Percentiles rank a stretch among this genome's conserved stretches.
These are phyloP conservation scores for Clonostachys chloroleuca DNA, from an alignment of 2,329 filamentous ascomycete genomes.

Conservation along the genomic window DNA sequence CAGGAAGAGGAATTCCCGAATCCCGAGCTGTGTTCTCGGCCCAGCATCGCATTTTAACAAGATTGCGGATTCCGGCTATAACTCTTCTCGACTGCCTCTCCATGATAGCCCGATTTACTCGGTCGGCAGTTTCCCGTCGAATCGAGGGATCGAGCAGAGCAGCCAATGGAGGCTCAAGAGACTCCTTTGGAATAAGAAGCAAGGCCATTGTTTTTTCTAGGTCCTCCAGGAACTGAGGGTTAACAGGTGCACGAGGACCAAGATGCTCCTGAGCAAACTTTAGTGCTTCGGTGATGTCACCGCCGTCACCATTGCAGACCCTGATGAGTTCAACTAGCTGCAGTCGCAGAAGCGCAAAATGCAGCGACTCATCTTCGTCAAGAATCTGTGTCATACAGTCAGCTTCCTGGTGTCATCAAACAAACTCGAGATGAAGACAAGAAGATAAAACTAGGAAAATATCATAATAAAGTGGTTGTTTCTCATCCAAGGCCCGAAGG, in stretches of 20 bases:
- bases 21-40: conserved; percentile 61
- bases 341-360: conserved; percentile 84
- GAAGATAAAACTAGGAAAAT: neutral
- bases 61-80: conserved; percentile 76
- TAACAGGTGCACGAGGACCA: conserved; percentile 79
- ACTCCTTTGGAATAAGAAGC: conserved; percentile 81
- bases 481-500: conserved; percentile 87
- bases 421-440: neutral
- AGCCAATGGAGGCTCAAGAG: conserved; percentile 70
- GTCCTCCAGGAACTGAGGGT: conserved; percentile 76
- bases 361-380: conserved; percentile 75
- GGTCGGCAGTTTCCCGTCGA: conserved; percentile 76
- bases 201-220: conserved; percentile 92
- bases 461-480: conserved; percentile 58
- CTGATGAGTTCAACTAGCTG: conserved; percentile 94
- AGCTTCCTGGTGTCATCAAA: conserved; percentile 11
- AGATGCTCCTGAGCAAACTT: conserved; percentile 85
- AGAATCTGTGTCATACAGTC: conserved; percentile 61
- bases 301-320: conserved; percentile 59
- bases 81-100: conserved; percentile 65
- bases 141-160: conserved; percentile 75
- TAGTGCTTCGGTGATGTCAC: conserved; percentile 75
- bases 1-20: conserved; percentile 20
- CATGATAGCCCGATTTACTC: conserved; percentile 87
- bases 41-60: conserved; percentile 83